A percentile compares a stretch with the other conserved stretches of the same genome.
Evolutionary conservation across 805 yeast genomes (phyloP).

Genomic region (Lipomyces lipofer): DNA sequence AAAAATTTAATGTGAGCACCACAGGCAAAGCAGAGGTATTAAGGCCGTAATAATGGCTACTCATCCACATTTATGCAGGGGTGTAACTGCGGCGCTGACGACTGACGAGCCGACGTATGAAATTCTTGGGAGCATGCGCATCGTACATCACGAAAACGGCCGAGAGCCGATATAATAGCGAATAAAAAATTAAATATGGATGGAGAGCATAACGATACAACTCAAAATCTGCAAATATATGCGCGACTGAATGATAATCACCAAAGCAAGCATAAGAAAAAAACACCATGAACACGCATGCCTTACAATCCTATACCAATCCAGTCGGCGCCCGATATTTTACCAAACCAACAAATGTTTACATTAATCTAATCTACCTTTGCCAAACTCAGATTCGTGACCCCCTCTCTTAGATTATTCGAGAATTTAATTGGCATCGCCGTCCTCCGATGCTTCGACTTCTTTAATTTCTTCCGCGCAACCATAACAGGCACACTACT

Average conservation of each 20-base stretch:
- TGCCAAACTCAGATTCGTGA: conserved; percentile 26
- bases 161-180: not conserved
- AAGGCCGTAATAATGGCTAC: not conserved
- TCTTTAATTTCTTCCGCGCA: conserved; percentile 69
- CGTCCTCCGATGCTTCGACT: conserved; percentile 53
- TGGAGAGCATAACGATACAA: not conserved
- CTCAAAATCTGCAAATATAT: not conserved
- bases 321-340: too few species aligned
- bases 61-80: not conserved
- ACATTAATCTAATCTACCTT: conserved; percentile 26
- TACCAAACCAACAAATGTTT: not conserved
- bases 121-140: not conserved
- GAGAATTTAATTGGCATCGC: conserved; percentile 48
- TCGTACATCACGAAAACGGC: not conserved
- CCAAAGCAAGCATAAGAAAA: not conserved
- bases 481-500: conserved; percentile 80
- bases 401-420: conserved; percentile 38
- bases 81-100: too few species aligned
- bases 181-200: not conserved
- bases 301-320: too few species aligned
- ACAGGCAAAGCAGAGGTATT: not conserved
- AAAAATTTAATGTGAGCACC: not conserved
- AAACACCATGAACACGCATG: not conserved
- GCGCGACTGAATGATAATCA: not conserved
- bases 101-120: not conserved